These are phyloP conservation scores for Penicillium sp. DNA, from an alignment of 2,329 filamentous ascomycete species.

Conservation along the genomic window DNA sequence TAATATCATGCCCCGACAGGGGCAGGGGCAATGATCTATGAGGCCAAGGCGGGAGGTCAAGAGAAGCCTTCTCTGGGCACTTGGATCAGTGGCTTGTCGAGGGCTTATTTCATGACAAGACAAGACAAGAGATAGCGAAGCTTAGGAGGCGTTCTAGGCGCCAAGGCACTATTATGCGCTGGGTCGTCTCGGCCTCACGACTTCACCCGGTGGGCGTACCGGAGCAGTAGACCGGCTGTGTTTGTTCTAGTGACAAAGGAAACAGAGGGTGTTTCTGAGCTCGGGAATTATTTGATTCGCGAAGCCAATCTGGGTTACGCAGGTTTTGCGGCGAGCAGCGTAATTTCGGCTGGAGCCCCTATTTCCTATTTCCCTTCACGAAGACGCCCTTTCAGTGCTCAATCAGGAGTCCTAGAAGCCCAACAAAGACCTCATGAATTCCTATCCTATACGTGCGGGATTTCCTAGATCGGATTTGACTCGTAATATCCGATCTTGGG, in stretches of 20 bases:
- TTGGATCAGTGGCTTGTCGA: background rate
- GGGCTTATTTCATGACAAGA: conserved; percentile 2
- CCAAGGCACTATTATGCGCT: conserved; percentile 2
- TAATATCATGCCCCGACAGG: background rate
- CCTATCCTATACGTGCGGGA: background rate
- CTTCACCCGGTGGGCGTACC: background rate
- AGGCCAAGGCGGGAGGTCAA: background rate
- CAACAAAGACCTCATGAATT: background rate
- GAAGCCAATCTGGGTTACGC: background rate
- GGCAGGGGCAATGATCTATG: background rate
- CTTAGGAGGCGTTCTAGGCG: conserved; percentile 5
- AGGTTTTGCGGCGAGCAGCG: background rate
- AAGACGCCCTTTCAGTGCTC: background rate
- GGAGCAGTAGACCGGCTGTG: background rate
- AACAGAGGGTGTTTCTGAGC: background rate
- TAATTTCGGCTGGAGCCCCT: background rate
- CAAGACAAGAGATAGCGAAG: conserved; percentile 1
- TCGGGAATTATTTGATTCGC: conserved; percentile 1
- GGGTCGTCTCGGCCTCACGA: background rate
- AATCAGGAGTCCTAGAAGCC: background rate
- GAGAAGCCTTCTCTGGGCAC: conserved; percentile 1
- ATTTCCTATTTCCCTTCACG: background rate
- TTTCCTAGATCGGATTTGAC: background rate
- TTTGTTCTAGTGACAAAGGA: background rate
- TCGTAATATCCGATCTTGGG: conserved; percentile 1